Evolutionary conservation across 768 basidiomycete species (phyloP).

Genomic region (Suillus bovinus): DNA sequence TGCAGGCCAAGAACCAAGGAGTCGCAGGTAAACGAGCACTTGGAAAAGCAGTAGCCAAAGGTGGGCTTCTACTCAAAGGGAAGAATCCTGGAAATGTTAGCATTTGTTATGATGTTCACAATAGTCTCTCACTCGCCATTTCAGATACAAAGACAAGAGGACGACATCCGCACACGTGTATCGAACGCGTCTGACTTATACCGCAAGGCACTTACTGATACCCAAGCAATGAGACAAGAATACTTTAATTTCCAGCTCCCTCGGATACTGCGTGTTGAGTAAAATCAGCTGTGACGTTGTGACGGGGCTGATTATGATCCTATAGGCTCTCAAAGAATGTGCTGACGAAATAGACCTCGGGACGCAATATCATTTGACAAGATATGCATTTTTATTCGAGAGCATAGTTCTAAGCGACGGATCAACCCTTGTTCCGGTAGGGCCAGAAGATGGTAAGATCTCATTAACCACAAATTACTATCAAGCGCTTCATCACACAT

Average conservation of each 20-base stretch:
- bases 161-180: slow-evolving; percentile 87
- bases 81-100: slow-evolving; percentile 86
- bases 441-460: slow-evolving; percentile 62
- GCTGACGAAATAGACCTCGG: slow-evolving; percentile 96
- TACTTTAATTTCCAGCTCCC: slow-evolving; percentile 98
- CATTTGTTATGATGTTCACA: slow-evolving; percentile 17
- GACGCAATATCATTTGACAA: slow-evolving; percentile 95
- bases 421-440: slow-evolving; percentile 73
- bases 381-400: slow-evolving; percentile 95
- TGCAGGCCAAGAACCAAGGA: slow-evolving; percentile 61
- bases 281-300: not conserved
- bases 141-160: slow-evolving; percentile 90
- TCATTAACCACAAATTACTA: not conserved
- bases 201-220: slow-evolving; percentile 86
- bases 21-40: slow-evolving; percentile 77
- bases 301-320: slow-evolving; percentile 13
- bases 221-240: slow-evolving; percentile 89
- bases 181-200: slow-evolving; percentile 86
- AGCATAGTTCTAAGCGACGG: slow-evolving; percentile 89
- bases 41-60: slow-evolving; percentile 90
- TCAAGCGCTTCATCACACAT: slow-evolving; percentile 3
- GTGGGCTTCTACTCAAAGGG: slow-evolving; percentile 85
- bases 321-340: slow-evolving; percentile 87
- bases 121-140: slow-evolving; percentile 14
- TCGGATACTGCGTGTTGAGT: slow-evolving; percentile 67